Conservation (phyloP, 352 stramenopile genomes). For the Thraustotheca clavata region DNA sequence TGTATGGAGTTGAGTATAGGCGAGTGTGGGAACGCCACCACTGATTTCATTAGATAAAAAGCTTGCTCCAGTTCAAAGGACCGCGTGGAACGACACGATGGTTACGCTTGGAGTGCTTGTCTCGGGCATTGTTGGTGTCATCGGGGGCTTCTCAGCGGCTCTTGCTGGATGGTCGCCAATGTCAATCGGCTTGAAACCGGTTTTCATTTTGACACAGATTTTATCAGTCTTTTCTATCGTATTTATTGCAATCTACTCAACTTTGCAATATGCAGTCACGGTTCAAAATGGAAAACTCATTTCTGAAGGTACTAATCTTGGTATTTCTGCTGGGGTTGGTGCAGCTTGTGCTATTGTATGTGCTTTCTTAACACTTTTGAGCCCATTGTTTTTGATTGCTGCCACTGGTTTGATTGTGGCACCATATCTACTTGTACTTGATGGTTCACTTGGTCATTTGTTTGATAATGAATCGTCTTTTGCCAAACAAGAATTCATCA, state of each 20-base stretch:
- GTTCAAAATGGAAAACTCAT: slow-evolving; percentile 73
- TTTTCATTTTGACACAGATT: slow-evolving; percentile 78
- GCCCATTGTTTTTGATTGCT: slow-evolving; percentile 60
- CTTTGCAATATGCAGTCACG: slow-evolving; percentile 42
- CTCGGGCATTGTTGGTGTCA: slow-evolving; percentile 47
- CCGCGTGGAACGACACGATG: slow-evolving; percentile 5
- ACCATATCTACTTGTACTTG: slow-evolving; percentile 70
- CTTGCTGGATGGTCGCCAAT: slow-evolving; percentile 81
- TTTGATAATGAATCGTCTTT: slow-evolving; percentile 67
- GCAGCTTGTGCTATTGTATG: slow-evolving; percentile 53
- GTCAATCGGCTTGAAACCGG: slow-evolving; percentile 70
- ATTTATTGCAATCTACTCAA: slow-evolving; percentile 58
- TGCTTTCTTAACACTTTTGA: slow-evolving; percentile 62
- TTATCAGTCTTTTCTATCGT: slow-evolving; percentile 74
- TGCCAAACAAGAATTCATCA: slow-evolving; percentile 79
- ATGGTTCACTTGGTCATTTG: slow-evolving; percentile 33
- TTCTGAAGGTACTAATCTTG: slow-evolving; percentile 23
- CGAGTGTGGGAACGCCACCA: background rate
- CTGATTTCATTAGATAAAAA: slow-evolving; percentile 14
- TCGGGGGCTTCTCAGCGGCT: slow-evolving; percentile 74
- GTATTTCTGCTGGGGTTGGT: slow-evolving; percentile 48
- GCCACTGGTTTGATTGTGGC: slow-evolving; percentile 56
- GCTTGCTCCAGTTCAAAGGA: background rate
- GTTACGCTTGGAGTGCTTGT: slow-evolving; percentile 13
- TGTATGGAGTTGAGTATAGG: background rate